These are phyloP conservation scores for Microsporum ferrugineum DNA, from an alignment of 2,329 filamentous ascomycete genomes.

Conservation along the genomic window DNA sequence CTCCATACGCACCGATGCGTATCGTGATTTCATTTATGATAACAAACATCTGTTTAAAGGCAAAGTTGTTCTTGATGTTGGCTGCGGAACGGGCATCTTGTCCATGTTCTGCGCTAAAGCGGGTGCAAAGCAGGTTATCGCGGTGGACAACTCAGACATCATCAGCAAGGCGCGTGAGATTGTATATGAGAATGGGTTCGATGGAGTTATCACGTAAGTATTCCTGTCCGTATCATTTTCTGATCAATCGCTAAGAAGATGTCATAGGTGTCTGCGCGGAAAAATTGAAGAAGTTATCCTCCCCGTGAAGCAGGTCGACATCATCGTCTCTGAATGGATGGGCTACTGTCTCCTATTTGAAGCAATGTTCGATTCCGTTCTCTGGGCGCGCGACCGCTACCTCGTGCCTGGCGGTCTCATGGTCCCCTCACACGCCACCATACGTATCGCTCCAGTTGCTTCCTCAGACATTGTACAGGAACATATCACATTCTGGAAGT, in stretches of 20 bases:
- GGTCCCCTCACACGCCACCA: slow-evolving; percentile 72
- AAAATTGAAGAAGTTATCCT: slow-evolving; percentile 78
- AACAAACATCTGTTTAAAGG: slow-evolving; percentile 78
- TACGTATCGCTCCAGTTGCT: slow-evolving; percentile 69
- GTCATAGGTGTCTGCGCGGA: slow-evolving; percentile 55
- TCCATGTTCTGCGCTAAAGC: slow-evolving; percentile 92
- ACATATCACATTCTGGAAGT: slow-evolving; percentile 73
- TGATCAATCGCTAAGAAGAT: not conserved
- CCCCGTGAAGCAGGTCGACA: slow-evolving; percentile 71
- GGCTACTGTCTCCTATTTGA: slow-evolving; percentile 88
- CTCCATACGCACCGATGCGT: slow-evolving; percentile 73
- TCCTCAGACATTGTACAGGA: slow-evolving; percentile 69
- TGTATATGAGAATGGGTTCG: slow-evolving; percentile 66
- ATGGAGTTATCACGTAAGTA: slow-evolving; percentile 54
- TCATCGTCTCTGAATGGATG: slow-evolving; percentile 98
- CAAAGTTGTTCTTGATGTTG: slow-evolving; percentile 82
- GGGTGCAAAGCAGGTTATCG: slow-evolving; percentile 73
- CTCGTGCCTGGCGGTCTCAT: slow-evolving; percentile 69
- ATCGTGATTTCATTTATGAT: slow-evolving; percentile 88
- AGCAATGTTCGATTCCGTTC: slow-evolving; percentile 87
- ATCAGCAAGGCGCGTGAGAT: slow-evolving; percentile 79
- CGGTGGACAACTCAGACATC: slow-evolving; percentile 86
- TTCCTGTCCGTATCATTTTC: not conserved
- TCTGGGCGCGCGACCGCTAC: slow-evolving; percentile 79
- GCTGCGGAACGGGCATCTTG: slow-evolving; percentile 73